Evolutionary conservation across 352 stramenopile genomes (phyloP).

Genomic region (Pythium vanterpoolii): DNA sequence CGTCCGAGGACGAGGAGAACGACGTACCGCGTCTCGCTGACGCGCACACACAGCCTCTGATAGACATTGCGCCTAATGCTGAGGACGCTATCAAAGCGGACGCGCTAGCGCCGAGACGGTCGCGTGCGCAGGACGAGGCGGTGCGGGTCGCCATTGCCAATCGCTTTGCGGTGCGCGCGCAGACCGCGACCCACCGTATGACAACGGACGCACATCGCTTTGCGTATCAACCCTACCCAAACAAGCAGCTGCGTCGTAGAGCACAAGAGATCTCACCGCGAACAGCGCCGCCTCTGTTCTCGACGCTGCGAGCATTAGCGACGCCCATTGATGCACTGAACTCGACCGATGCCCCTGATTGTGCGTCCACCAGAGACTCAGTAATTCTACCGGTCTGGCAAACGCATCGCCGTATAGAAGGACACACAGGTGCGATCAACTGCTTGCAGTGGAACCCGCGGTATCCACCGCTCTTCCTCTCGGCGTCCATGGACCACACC

Average conservation of each 20-base stretch:
- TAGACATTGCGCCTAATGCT: no score
- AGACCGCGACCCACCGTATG: background rate
- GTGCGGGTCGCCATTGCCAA: background rate
- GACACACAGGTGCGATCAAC: slow-evolving; percentile 32
- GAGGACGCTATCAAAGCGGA: background rate
- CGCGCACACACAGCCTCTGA: background rate
- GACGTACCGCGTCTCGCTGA: background rate
- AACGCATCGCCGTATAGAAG: slow-evolving; percentile 12
- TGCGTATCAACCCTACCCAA: slow-evolving; percentile 5
- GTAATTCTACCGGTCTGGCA: background rate
- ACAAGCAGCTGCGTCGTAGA: background rate
- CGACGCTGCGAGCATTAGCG: background rate
- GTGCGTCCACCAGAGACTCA: background rate
- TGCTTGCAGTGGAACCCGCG: slow-evolving; percentile 43
- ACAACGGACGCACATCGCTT: background rate
- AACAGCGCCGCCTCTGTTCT: slow-evolving; percentile 1
- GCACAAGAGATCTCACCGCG: background rate
- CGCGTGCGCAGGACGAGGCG: background rate
- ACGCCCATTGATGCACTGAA: background rate
- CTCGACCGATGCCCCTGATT: background rate
- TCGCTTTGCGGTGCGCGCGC: slow-evolving; percentile 2
- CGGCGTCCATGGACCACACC: slow-evolving; percentile 56
- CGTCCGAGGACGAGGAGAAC: slow-evolving; percentile 1
- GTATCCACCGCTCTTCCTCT: slow-evolving; percentile 38
- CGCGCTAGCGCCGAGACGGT: background rate